These are phyloP conservation scores for Diophrys sp. DNA, from an alignment of 73 alveolate genomes.

Conservation along the genomic window DNA sequence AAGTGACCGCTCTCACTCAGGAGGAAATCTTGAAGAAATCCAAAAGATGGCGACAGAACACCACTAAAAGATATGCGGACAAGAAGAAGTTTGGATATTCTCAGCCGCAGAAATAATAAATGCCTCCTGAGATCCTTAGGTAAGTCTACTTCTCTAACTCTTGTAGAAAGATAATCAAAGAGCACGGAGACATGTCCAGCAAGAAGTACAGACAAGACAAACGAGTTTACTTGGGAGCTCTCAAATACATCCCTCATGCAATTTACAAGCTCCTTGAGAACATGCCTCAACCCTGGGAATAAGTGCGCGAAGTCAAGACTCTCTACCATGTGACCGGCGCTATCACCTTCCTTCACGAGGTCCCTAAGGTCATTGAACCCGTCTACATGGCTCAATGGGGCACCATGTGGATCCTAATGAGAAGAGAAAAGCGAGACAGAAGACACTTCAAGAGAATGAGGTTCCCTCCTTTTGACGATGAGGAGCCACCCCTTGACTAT, in stretches of 20 bases:
- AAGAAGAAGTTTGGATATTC: constrained; percentile 81
- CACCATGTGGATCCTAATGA: constrained; percentile 99
- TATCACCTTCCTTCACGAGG: constrained; percentile 97
- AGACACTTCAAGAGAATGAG: constrained; percentile 99
- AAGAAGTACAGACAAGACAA: constrained; percentile 96
- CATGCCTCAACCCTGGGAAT: constrained; percentile 99
- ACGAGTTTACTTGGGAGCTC: constrained; percentile 97
- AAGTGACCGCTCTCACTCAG: too few relatives aligned
- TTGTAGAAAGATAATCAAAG: constrained; percentile 88
- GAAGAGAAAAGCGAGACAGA: constrained; percentile 99
- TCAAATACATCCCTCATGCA: constrained; percentile 99
- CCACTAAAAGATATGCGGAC: constrained; percentile 71
- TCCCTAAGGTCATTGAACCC: constrained; percentile 99
- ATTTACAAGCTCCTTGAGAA: constrained; percentile 97
- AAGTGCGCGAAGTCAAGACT: constrained; percentile 92
- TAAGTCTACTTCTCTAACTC: neutral
- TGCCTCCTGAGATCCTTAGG: constrained; percentile 82
- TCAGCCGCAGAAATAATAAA: constrained; percentile 69
- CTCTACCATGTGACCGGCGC: constrained; percentile 99
- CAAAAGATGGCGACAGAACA: constrained; percentile 73
- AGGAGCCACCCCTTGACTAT: constrained; percentile 99
- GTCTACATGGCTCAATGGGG: constrained; percentile 99
- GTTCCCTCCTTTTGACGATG: constrained; percentile 99
- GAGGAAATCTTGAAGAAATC: too few relatives aligned
- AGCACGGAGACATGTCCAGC: constrained; percentile 99